A percentile compares a stretch with the other conserved stretches of the same genome.
Conservation (phyloP, 768 basidiomycete species). For the Tricholoma hemisulphureum region DNA sequence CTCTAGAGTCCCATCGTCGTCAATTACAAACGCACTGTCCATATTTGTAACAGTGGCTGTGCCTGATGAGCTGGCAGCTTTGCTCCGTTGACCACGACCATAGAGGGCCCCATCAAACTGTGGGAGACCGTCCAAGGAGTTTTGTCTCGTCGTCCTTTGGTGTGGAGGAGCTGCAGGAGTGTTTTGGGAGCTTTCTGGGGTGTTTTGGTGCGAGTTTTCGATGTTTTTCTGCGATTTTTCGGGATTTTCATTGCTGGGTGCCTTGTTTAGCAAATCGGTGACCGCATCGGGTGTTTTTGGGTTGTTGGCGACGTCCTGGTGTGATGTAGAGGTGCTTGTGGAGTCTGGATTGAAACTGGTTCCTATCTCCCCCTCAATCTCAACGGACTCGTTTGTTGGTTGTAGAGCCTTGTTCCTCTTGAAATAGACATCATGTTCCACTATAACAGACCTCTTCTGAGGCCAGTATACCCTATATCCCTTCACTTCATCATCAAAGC, state of each 20-base stretch:
- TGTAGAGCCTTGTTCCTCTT: conserved; percentile 12
- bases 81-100: not conserved
- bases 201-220: not conserved
- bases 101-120: not conserved
- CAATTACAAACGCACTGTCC: not conserved
- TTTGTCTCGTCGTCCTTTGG: not conserved
- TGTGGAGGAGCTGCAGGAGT: not conserved
- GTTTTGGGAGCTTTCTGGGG: no score
- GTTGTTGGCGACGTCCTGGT: not conserved
- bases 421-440: conserved; percentile 2
- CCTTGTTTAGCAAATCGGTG: not conserved
- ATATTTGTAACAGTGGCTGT: not conserved
- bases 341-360: not conserved
- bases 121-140: not conserved
- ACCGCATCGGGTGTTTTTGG: not conserved
- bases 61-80: not conserved
- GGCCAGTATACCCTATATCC: not conserved
- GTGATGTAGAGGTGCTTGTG: not conserved
- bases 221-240: not conserved
- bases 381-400: not conserved
- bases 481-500: not conserved
- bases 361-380: not conserved
- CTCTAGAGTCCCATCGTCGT: not conserved
- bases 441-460: not conserved
- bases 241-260: not conserved